Base-by-base conservation (phyloP, 805 yeast genomes). In the Saturnispora kantuleensis region DNA sequence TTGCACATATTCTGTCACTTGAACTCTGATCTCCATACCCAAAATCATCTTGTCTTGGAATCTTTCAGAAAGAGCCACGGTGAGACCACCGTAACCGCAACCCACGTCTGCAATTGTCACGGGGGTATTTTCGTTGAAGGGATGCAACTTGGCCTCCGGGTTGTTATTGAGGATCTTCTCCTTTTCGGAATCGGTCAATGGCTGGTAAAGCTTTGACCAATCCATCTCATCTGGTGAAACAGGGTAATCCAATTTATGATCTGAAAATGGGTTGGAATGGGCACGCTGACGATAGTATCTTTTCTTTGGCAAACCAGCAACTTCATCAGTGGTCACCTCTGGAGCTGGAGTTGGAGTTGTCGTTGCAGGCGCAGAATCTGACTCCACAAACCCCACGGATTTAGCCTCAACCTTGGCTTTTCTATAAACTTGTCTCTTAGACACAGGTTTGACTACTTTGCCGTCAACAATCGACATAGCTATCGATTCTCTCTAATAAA, bases 11-110 rank as follows among this genome's bases (percentile, higher is more conserved):
- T 93, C 88, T 1, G 97, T 90, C 41, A 93, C 98, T 65, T 93
- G 98, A 15, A 89, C 96, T 59, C 98, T 76, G 58, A 93, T 93
- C 66, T 93, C 98, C 96, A 93, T 88, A 13, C 98, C 98, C 38
- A 93, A 68, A 38, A 88, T 81, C 56, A 86, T 69, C 11, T 71
- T 74, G 3, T 84, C 76, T 1, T 93, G 88, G 50, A 84, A 82
- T 45, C 67, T 77, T 5, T 88, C 83, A 4, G 96, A 81, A 46
- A 93, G 70, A 44, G 86, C 83, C 31, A 84, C 79, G 54, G 86
- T 62, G 47, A 93, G 70, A 0, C 98, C 98, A 44, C 98, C 98
- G 62, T 85, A 93, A 1, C 98, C 98, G 67, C 98, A 93, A 8
- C 98, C 98, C 47, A 93, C 77, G 60, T 93, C 98, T 4, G 97